Base-by-base conservation (phyloP, 2,329 filamentous ascomycete genomes). In the Exserohilum turcica region DNA sequence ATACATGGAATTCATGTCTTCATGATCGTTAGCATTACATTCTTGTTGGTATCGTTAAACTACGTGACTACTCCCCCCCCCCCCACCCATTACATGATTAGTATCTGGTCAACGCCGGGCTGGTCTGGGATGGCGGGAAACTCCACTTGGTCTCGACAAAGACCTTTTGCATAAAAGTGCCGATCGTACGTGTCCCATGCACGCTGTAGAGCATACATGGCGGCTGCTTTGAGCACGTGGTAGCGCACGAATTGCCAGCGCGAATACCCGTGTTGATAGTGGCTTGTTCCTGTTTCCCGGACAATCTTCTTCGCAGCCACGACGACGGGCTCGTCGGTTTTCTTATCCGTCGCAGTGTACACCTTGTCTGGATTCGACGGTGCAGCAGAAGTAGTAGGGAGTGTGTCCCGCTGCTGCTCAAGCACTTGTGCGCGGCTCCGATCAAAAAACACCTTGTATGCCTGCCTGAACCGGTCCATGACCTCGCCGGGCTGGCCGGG, bases 101-200 rank as follows among this genome's bases (percentile, higher is more conserved):
- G 45, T 75, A 80, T 52, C 65, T 79, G 28, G 78, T 85, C 68
- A 86, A 72, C 38, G 67, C 59, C 1, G 84, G 84, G 40, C 78
- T 78, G 6, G 80, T 83, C 31, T 73, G 49, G 5, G 76, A 76
- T 8, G 82, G 76, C 18, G 83, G 80, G 51, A 73, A 75, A 16
- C 82, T 85, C 69, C 83, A 83, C 62, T 75, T 81, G 1, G 84
- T 87, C 76, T 85, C 73, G 9, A 86, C 80, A 70, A 82, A 95
- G 1, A 94, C 83, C 81, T 96, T 95, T 74, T 95, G 91, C 81
- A 95, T 89, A 49, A 39, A 28, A 36, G 13, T 35, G 2, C 7
- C 12, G 10, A 16, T 40, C 28, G 46, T 44, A 54, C 8, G 16
- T 3, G 3, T 28, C 7, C n/a, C 24, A 49, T 6, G 12, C 15